Evolutionary conservation across 106 monocot genomes (phyloP).

Genomic region (Ottelia alismoides): DNA sequence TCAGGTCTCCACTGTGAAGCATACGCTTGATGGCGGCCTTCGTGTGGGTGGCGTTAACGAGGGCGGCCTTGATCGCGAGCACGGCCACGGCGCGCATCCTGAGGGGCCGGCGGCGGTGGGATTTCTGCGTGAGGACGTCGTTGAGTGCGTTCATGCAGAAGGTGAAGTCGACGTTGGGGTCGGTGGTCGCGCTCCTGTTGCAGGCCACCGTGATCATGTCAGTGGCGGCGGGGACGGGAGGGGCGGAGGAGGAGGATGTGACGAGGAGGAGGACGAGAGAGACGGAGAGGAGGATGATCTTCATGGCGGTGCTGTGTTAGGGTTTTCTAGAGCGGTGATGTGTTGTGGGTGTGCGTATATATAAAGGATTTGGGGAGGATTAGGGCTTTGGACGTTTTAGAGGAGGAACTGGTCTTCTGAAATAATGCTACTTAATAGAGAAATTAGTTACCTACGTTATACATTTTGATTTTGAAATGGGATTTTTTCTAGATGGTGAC

Average conservation of each 20-base stretch:
- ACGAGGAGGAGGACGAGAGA: background rate
- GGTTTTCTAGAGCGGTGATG: too few species aligned
- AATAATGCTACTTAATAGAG: too few species aligned
- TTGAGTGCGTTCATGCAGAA: conserved; percentile 16
- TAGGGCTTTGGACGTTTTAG: too few species aligned
- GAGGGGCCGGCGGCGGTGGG: background rate
- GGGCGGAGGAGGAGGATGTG: background rate
- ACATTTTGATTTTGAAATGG: too few species aligned
- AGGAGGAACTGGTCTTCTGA: too few species aligned
- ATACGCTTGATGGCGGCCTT: background rate
- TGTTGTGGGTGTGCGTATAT: too few species aligned
- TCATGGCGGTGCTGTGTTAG: too few species aligned
- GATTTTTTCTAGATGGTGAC: too few species aligned
- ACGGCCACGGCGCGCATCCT: conserved; percentile 4
- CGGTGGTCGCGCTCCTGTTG: background rate
- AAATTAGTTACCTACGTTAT: too few species aligned
- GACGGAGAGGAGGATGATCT: background rate
- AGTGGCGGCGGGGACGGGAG: background rate
- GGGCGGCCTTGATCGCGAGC: conserved; percentile 7
- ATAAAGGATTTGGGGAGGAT: too few species aligned
- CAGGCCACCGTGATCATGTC: conserved; percentile 7
- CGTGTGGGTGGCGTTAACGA: conserved; percentile 3
- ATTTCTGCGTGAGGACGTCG: background rate
- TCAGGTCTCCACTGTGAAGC: background rate
- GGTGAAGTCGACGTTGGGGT: conserved; percentile 22